A percentile compares a stretch with the other conserved stretches of the same genome.
phyloP scores from a whole-genome alignment of 2,329 filamentous ascomycete genomes.

The Cladophialophora chaetospira region DNA sequence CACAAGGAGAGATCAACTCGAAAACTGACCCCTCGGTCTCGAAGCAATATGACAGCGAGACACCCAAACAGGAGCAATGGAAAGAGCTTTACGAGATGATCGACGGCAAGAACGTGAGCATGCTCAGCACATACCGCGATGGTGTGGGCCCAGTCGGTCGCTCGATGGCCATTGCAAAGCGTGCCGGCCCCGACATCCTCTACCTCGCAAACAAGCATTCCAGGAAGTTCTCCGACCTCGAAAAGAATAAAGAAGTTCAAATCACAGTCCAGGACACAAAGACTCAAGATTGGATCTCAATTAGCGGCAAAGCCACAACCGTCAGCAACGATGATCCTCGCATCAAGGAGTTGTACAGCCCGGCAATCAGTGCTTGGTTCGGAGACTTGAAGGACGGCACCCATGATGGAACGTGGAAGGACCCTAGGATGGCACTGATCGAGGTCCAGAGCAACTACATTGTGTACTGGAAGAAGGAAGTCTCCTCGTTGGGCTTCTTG shows the following conservation, averaged over 20 bases:
- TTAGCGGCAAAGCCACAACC: conserved; percentile 48
- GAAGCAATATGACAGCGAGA: conserved; percentile 52
- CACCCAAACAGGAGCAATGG: conserved; percentile 49
- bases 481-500: conserved; percentile 40
- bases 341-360: conserved; percentile 52
- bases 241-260: conserved; percentile 45
- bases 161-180: conserved; percentile 51
- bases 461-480: conserved; percentile 43
- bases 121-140: conserved; percentile 27
- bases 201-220: conserved; percentile 53
- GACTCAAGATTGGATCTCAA: conserved; percentile 51
- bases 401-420: conserved; percentile 49
- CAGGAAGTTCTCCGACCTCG: conserved; percentile 51
- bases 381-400: conserved; percentile 54
- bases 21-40: conserved; percentile 50
- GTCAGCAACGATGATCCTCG: conserved; percentile 48
- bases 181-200: conserved; percentile 52
- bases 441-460: conserved; percentile 46
- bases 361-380: conserved; percentile 49
- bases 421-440: conserved; percentile 51
- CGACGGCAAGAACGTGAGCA: conserved; percentile 48
- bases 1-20: conserved; percentile 43
- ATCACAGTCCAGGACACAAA: conserved; percentile 51
- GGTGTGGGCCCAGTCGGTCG: conserved; percentile 38
- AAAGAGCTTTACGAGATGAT: conserved; percentile 51